A percentile compares a stretch with the other conserved stretches of the same genome.
phyloP scores from a whole-genome alignment of 768 basidiomycete species.

The Omphalotus guepiniiformis region DNA sequence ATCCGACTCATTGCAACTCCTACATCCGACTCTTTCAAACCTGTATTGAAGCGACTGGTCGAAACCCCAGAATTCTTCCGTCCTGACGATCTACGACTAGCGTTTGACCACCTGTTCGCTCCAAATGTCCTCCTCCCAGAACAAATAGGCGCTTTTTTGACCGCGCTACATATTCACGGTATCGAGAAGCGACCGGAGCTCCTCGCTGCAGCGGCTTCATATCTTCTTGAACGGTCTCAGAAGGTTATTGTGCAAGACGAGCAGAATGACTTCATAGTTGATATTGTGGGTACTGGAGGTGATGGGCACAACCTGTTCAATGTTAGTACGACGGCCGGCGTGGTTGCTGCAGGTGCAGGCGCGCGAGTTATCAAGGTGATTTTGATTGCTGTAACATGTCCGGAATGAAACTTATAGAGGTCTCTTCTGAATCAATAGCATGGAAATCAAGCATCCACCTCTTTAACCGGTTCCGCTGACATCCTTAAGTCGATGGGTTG shows the following conservation, averaged over 20 bases:
- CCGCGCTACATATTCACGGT: slow-evolving; percentile 76
- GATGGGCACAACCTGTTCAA: slow-evolving; percentile 97
- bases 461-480: slow-evolving; percentile 92
- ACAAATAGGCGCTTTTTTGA: slow-evolving; percentile 88
- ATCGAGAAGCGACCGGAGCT: slow-evolving; percentile 73
- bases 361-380: slow-evolving; percentile 88
- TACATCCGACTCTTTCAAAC: slow-evolving; percentile 82
- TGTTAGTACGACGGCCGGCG: slow-evolving; percentile 89
- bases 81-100: slow-evolving; percentile 63
- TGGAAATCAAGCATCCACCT: slow-evolving; percentile 87
- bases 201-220: slow-evolving; percentile 73
- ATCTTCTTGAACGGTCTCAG: slow-evolving; percentile 67
- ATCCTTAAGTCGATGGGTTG: slow-evolving; percentile 83
- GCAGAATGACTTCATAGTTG: slow-evolving; percentile 62
- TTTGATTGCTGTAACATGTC: not conserved
- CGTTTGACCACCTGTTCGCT: slow-evolving; percentile 72
- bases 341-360: slow-evolving; percentile 93
- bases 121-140: slow-evolving; percentile 59
- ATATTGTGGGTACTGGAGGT: slow-evolving; percentile 92
- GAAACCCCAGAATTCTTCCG: slow-evolving; percentile 81
- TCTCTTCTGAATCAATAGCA: slow-evolving; percentile 51
- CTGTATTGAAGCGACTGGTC: slow-evolving; percentile 71
- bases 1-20: too few relatives aligned
- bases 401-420: slow-evolving; percentile 5
- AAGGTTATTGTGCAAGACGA: slow-evolving; percentile 54